phyloP scores from a whole-genome alignment of 2,329 filamentous ascomycete species.

The Colletotrichum eremochloae region DNA sequence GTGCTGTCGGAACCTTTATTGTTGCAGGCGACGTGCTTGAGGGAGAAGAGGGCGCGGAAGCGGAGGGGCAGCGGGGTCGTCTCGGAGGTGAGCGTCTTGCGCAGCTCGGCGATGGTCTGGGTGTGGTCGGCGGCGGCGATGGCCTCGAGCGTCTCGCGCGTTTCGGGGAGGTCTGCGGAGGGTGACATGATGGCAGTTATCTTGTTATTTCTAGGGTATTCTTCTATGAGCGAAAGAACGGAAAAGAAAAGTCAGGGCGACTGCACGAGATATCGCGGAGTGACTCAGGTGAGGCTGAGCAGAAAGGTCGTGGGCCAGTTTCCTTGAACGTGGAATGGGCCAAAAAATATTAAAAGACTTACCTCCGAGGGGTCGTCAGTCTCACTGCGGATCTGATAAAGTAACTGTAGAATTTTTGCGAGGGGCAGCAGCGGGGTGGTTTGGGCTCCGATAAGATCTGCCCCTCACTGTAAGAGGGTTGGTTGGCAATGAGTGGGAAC shows the following conservation, averaged over 20 bases:
- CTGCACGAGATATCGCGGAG: background rate
- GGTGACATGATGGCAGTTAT: slow-evolving; percentile 45
- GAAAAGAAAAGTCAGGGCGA: background rate
- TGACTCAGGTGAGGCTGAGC: slow-evolving; percentile 10
- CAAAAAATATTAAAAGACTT: slow-evolving; percentile 14
- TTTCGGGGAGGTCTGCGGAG: slow-evolving; percentile 41
- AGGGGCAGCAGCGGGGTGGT: slow-evolving; percentile 42
- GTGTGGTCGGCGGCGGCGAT: slow-evolving; percentile 39
- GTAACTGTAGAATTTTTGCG: slow-evolving; percentile 37
- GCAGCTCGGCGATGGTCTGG: slow-evolving; percentile 69
- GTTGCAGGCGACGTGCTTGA: slow-evolving; percentile 90
- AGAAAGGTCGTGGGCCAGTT: slow-evolving; percentile 30
- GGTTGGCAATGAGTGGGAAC: background rate
- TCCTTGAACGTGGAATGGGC: slow-evolving; percentile 22
- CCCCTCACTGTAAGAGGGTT: slow-evolving; percentile 30
- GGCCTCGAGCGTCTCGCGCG: slow-evolving; percentile 38
- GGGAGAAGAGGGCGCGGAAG: slow-evolving; percentile 96
- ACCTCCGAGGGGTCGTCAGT: slow-evolving; percentile 37
- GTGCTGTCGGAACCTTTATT: slow-evolving; percentile 71
- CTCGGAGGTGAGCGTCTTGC: slow-evolving; percentile 85
- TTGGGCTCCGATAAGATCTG: slow-evolving; percentile 38
- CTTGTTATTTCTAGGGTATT: slow-evolving; percentile 19
- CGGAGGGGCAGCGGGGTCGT: slow-evolving; percentile 85
- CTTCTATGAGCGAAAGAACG: background rate
- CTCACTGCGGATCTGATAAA: slow-evolving; percentile 38